phyloP scores from a whole-genome alignment of 1,139 yeast genomes.

The Kodamaea derodonti region DNA sequence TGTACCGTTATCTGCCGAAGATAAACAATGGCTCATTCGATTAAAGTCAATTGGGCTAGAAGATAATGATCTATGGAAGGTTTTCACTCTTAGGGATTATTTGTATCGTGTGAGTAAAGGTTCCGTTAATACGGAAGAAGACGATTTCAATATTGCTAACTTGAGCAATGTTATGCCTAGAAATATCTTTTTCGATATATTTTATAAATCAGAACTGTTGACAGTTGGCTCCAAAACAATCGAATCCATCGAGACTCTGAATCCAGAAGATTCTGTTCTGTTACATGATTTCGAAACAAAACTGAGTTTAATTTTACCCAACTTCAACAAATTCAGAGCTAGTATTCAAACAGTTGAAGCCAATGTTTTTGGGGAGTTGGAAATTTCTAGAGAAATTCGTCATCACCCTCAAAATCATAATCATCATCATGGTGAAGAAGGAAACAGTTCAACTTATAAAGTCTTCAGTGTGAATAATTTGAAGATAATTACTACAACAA shows the following conservation, averaged over 20 bases:
- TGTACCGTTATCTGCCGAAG: conserved; percentile 53
- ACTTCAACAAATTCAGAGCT: conserved; percentile 35
- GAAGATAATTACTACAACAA: conserved; percentile 34
- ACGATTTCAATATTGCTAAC: conserved; percentile 10
- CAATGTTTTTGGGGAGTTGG: conserved; percentile 61
- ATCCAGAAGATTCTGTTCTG: conserved; percentile 16
- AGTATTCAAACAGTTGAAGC: conserved; percentile 57
- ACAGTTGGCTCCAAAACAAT: conserved; percentile 15
- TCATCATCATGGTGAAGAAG: conserved; percentile 7
- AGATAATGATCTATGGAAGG: conserved; percentile 78
- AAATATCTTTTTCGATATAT: conserved; percentile 64
- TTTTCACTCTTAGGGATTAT: conserved; percentile 65
- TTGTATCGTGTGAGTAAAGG: conserved; percentile 54
- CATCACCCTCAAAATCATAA: conserved; percentile 14
- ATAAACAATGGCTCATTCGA: conserved; percentile 69
- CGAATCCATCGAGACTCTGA: conserved; percentile 16
- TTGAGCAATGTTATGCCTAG: conserved; percentile 36
- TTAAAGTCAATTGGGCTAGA: conserved; percentile 67
- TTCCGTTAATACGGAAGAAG: conserved; percentile 4
- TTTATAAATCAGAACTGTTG: conserved; percentile 43
- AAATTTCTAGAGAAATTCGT: conserved; percentile 21
- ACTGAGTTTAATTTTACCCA: conserved; percentile 31
- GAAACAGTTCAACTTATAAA: conserved; percentile 8
- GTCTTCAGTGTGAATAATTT: conserved; percentile 34
- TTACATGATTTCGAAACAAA: conserved; percentile 12